phyloP scores from a whole-genome alignment of 2,329 filamentous ascomycete species.

The Leptographium galeiforme region DNA sequence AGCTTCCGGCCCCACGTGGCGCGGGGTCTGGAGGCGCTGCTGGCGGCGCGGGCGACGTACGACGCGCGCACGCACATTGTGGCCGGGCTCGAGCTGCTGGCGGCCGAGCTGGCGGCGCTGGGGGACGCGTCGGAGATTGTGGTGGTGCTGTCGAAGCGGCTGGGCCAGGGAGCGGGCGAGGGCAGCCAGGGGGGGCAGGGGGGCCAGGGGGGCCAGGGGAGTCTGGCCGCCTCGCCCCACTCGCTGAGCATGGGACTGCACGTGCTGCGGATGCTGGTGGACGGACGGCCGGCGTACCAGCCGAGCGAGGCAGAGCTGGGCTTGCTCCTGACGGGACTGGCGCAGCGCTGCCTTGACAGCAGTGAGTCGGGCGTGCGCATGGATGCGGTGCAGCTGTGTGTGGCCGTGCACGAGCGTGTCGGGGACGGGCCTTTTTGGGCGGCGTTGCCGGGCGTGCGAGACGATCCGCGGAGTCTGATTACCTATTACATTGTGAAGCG shows the following conservation, averaged over 20 bases:
- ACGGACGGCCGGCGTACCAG: conserved; percentile 28
- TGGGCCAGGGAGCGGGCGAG: conserved; percentile 26
- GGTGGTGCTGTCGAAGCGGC: conserved; percentile 35
- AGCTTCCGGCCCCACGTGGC: conserved; percentile 55
- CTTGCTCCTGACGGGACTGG: conserved; percentile 34
- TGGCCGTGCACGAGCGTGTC: conserved; percentile 51
- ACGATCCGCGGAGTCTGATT: conserved; percentile 63
- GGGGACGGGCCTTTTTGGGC: conserved; percentile 55
- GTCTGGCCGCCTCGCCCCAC: conserved; percentile 15
- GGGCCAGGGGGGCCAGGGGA: not conserved
- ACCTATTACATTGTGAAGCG: conserved; percentile 70
- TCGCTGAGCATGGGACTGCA: conserved; percentile 51
- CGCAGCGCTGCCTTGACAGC: conserved; percentile 45
- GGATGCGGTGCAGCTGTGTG: conserved; percentile 69
- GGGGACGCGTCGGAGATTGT: conserved; percentile 50
- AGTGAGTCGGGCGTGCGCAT: conserved; percentile 51
- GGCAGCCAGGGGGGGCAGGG: not conserved
- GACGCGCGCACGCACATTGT: conserved; percentile 60
- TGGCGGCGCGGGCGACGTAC: conserved; percentile 51
- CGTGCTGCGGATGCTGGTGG: conserved; percentile 46
- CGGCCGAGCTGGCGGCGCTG: conserved; percentile 55
- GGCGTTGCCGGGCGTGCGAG: conserved; percentile 47
- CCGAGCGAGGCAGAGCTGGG: conserved; percentile 39
- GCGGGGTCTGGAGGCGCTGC: conserved; percentile 51
- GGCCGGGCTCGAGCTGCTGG: conserved; percentile 58